Evolutionary conservation across 768 basidiomycete genomes (phyloP).

Genomic region (Multifurca ochricompacta): DNA sequence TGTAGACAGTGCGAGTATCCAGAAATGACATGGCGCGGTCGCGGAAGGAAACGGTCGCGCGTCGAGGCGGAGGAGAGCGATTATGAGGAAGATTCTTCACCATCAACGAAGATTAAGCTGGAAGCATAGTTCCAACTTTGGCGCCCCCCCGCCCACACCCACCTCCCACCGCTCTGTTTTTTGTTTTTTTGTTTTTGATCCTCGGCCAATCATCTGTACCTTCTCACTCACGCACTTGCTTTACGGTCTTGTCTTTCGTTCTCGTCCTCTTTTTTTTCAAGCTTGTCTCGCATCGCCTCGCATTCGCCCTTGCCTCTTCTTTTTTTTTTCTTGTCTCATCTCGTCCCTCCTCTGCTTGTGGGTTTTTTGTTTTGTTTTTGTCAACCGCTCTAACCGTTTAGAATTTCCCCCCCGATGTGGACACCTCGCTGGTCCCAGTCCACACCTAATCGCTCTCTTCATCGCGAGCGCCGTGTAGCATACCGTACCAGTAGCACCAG

Average conservation of each 20-base stretch:
- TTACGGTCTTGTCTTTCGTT: constrained; percentile 7
- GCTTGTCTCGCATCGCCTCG: too few species aligned
- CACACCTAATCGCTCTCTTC: constrained; percentile 4
- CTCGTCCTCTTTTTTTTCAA: background rate
- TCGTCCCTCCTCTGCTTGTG: background rate
- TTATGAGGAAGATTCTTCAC: background rate
- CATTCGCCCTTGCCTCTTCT: background rate
- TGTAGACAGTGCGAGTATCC: constrained; percentile 12
- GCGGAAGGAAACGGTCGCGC: constrained; percentile 6
- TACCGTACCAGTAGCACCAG: background rate
- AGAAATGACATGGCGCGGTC: constrained; percentile 18
- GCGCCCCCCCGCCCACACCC: too few species aligned
- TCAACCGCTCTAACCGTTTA: background rate
- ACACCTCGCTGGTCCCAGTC: background rate
- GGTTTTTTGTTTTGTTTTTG: background rate
- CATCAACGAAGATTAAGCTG: background rate
- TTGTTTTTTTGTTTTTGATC: background rate
- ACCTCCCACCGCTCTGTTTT: background rate
- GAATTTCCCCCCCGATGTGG: background rate
- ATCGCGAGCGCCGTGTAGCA: constrained; percentile 7
- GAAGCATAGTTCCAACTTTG: background rate
- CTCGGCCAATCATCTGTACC: background rate
- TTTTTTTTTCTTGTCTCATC: background rate
- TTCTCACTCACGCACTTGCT: background rate
- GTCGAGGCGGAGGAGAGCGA: constrained; percentile 2